Base-by-base conservation (phyloP, 2,329 filamentous ascomycete species). In the Rhinocladiella similis region DNA sequence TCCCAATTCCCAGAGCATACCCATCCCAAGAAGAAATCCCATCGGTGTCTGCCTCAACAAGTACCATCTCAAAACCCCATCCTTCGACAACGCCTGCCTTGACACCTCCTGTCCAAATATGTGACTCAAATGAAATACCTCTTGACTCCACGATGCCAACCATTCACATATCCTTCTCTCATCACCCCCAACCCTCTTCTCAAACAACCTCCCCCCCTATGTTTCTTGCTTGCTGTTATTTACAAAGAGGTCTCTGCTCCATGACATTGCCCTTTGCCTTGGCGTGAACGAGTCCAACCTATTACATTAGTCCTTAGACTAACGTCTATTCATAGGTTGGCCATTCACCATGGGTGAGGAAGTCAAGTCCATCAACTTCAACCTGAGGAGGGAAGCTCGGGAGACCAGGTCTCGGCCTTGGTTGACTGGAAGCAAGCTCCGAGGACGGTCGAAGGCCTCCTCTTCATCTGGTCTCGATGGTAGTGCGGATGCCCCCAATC, bases 401-500 rank as follows among this genome's bases (percentile, higher is more conserved):
- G 55, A 54, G 41, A 35, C 59, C 55, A 54, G 59, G 59, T 33
- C 55, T 53, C 54, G 59, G 41, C 59, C 59, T 47, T 58, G 59
- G 59, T 50, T 61, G 59, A 55, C 39, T 52, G 56, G 56, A 39
- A 61, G 59, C 36, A 52, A 56, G 38, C 51, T 61, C 35, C 55
- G 59, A 53, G 19, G 54, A 52, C 42, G 43, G 51, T 56, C 29
- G 10, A 25, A 25, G 7, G 22, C 22, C 22, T 16, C 43, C 5
- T 10, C 19, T 39, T 42, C 42, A 29, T 47, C 52, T 53, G 59
- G 52, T 35, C 38, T 49, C 51, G 46, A 52, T 25, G 50, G 16
- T 33, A 18, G 42, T 39, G 20, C 18, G 49, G 59, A 56, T 58
- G 59, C 54, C 54, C 59, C 59, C 29, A 48, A 41, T 19, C 45